Conservation (phyloP, 164 flowering plant genomes). For the Vitis labrusca region DNA sequence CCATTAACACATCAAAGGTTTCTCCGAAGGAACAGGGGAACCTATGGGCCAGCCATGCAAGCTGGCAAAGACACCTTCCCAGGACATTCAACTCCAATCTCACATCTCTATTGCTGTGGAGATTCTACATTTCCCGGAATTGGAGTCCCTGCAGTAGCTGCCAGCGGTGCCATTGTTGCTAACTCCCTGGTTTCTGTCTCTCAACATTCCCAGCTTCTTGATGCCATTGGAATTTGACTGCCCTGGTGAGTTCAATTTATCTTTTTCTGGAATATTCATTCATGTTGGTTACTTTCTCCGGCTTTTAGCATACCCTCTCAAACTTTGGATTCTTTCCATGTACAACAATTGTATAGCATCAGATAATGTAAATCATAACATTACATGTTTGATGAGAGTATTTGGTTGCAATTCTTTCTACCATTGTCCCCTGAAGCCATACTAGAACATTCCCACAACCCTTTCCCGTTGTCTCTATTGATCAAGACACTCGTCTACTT, state of each 20-base stretch:
- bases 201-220: slow-evolving; percentile 83
- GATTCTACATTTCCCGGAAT: slow-evolving; percentile 97
- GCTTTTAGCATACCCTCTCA: too few relatives aligned
- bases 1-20: slow-evolving; percentile 90
- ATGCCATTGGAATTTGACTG: slow-evolving; percentile 60
- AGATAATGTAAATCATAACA: too few relatives aligned
- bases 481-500: too few relatives aligned
- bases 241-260: neutral
- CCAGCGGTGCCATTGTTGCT: slow-evolving; percentile 98
- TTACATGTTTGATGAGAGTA: too few relatives aligned
- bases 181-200: slow-evolving; percentile 86
- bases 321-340: too few relatives aligned
- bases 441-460: too few relatives aligned
- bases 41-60: slow-evolving; percentile 90
- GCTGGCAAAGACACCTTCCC: slow-evolving; percentile 83
- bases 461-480: too few relatives aligned
- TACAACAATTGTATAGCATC: too few relatives aligned
- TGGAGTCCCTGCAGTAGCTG: slow-evolving; percentile 97
- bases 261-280: too few relatives aligned
- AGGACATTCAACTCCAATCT: slow-evolving; percentile 85
- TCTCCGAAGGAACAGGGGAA: slow-evolving; percentile 84
- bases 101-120: slow-evolving; percentile 84
- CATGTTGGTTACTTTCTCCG: too few relatives aligned
- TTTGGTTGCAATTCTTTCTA: too few relatives aligned
- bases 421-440: too few relatives aligned